Conservation (phyloP, 2,329 filamentous ascomycete species). For the Clonostachys rosea region DNA sequence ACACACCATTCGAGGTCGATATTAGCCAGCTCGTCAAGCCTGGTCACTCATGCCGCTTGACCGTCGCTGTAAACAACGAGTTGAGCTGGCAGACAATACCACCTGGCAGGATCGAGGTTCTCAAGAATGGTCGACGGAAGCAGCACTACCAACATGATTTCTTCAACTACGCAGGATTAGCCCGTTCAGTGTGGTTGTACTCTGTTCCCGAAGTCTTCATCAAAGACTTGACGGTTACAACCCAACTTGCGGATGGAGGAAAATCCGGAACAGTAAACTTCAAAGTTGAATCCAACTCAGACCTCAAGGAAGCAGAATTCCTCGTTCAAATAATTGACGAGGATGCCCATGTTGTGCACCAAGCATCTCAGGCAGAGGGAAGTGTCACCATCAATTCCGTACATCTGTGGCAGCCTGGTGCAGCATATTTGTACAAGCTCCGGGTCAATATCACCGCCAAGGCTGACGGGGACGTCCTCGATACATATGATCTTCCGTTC, state of each 20-base stretch:
- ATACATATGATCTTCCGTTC: slow-evolving; percentile 12
- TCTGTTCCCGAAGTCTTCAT: slow-evolving; percentile 12
- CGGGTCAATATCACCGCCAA: background rate
- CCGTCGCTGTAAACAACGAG: slow-evolving; percentile 20
- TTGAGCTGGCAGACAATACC: slow-evolving; percentile 20
- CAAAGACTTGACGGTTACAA: slow-evolving; percentile 13
- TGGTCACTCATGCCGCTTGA: slow-evolving; percentile 15
- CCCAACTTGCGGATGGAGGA: background rate
- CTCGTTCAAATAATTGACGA: too few species aligned
- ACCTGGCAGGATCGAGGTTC: slow-evolving; percentile 6
- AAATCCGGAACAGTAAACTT: slow-evolving; percentile 9
- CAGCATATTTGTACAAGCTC: slow-evolving; percentile 17
- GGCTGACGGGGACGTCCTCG: slow-evolving; percentile 6
- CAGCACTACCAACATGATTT: slow-evolving; percentile 21
- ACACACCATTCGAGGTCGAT: slow-evolving; percentile 44
- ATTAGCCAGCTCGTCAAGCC: slow-evolving; percentile 30
- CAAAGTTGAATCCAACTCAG: slow-evolving; percentile 3
- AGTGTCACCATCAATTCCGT: background rate
- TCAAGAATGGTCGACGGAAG: background rate
- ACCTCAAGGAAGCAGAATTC: too few species aligned
- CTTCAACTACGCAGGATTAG: slow-evolving; percentile 19
- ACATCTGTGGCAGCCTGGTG: slow-evolving; percentile 16
- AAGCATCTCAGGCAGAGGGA: too few species aligned
- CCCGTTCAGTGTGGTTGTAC: slow-evolving; percentile 18
- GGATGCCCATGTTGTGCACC: too few species aligned